Evolutionary conservation across 176 grass and related monocot genomes (phyloP).

Genomic region (Carex pumila): DNA sequence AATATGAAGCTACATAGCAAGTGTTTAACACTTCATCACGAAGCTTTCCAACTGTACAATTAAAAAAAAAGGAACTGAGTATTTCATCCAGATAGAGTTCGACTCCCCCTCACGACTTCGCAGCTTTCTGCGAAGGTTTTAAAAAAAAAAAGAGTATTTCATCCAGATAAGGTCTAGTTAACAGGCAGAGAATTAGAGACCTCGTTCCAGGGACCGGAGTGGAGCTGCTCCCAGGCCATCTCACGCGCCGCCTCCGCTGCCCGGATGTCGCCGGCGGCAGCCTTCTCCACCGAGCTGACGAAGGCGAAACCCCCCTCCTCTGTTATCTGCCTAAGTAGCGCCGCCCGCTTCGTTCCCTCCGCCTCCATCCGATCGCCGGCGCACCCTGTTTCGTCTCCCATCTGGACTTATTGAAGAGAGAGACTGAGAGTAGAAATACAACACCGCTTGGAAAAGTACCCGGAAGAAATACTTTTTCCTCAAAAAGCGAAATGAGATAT

Average conservation of each 20-base stretch:
- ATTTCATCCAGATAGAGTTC: background rate
- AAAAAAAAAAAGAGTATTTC: background rate
- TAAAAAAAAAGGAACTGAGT: background rate
- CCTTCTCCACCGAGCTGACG: constrained; percentile 77
- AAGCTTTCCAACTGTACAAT: constrained; percentile 14
- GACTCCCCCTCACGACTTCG: too few relatives aligned
- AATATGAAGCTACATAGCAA: constrained; percentile 1
- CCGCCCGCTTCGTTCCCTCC: constrained; percentile 26
- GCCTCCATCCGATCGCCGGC: background rate
- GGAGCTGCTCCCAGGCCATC: constrained; percentile 99
- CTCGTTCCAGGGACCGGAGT: constrained; percentile 63
- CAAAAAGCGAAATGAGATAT: background rate
- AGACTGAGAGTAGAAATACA: background rate
- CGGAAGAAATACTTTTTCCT: background rate
- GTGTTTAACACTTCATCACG: background rate
- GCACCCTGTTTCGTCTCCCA: constrained; percentile 27
- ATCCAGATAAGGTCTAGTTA: background rate
- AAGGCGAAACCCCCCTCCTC: constrained; percentile 94
- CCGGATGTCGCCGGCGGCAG: constrained; percentile 62
- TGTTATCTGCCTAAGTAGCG: constrained; percentile 62
- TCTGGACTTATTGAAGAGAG: background rate
- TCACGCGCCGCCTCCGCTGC: constrained; percentile 79
- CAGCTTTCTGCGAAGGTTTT: background rate
- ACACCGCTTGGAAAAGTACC: background rate
- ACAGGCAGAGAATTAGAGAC: background rate